Evolutionary conservation across 768 basidiomycete genomes (phyloP).

Genomic region (Boletus rubroflammeus): DNA sequence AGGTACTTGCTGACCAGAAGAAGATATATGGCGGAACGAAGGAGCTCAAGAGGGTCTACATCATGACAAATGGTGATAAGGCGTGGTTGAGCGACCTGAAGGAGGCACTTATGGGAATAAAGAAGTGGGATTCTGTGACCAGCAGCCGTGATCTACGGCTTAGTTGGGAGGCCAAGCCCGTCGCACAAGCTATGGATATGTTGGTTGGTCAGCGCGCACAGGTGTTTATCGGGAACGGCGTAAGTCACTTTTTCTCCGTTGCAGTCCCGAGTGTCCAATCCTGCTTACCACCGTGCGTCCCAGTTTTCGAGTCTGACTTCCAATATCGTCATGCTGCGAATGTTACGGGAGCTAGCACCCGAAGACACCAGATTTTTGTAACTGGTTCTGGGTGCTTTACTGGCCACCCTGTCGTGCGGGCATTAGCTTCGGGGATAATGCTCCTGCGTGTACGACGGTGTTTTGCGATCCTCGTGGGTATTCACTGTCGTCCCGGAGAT

Average conservation of each 20-base stretch:
- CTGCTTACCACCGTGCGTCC: background rate
- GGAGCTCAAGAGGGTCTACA: conserved; percentile 47
- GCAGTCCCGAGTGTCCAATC: background rate
- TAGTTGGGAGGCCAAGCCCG: conserved; percentile 52
- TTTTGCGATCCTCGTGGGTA: background rate
- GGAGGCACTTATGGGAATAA: conserved; percentile 33
- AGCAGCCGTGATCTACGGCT: conserved; percentile 54
- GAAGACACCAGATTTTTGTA: conserved; percentile 43
- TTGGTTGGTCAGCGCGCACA: conserved; percentile 60
- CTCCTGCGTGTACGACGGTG: background rate
- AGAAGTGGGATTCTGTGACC: conserved; percentile 46
- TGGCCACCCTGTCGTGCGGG: background rate
- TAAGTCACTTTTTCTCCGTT: conserved; percentile 32
- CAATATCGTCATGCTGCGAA: conserved; percentile 44
- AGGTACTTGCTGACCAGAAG: conserved; percentile 26
- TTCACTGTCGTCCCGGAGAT: background rate
- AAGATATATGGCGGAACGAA: conserved; percentile 7
- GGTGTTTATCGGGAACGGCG: conserved; percentile 69
- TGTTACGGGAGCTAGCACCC: conserved; percentile 34
- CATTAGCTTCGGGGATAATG: background rate
- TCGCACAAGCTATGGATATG: conserved; percentile 66
- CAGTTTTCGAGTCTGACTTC: conserved; percentile 49
- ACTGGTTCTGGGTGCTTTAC: background rate
- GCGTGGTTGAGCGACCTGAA: conserved; percentile 49
- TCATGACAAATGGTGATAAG: conserved; percentile 60